Evolutionary conservation across 208 protist species (phyloP).

Genomic region (Strigomonas culicis): DNA sequence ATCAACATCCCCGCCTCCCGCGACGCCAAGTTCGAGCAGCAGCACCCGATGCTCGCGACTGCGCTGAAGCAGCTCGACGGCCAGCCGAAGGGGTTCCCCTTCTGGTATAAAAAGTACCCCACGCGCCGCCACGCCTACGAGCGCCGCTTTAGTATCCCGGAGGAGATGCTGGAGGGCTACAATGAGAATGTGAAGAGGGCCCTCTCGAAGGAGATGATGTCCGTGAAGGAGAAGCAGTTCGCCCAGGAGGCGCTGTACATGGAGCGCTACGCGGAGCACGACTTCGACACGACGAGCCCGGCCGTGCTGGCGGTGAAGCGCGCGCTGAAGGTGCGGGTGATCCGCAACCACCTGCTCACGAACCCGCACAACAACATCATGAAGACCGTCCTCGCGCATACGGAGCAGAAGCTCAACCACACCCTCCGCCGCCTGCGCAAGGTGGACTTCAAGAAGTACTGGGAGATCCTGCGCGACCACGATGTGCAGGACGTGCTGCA

Average conservation of each 20-base stretch:
- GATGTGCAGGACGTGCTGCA: slow-evolving; percentile 89
- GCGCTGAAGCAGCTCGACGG: slow-evolving; percentile 70
- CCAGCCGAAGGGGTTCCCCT: slow-evolving; percentile 87
- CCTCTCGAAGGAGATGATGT: slow-evolving; percentile 80
- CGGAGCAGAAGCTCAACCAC: slow-evolving; percentile 74
- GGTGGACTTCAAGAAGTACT: slow-evolving; percentile 87
- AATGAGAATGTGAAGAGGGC: slow-evolving; percentile 72
- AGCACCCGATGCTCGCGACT: slow-evolving; percentile 80
- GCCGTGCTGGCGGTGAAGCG: slow-evolving; percentile 83
- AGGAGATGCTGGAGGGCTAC: slow-evolving; percentile 90
- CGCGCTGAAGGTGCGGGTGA: slow-evolving; percentile 74
- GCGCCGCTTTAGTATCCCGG: slow-evolving; percentile 83
- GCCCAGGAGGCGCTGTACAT: slow-evolving; percentile 90
- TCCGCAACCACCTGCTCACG: slow-evolving; percentile 88
- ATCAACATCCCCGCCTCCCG: slow-evolving; percentile 79
- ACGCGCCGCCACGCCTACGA: slow-evolving; percentile 90
- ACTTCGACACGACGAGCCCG: slow-evolving; percentile 87
- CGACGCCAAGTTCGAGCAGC: slow-evolving; percentile 73
- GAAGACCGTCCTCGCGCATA: slow-evolving; percentile 76
- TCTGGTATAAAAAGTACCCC: slow-evolving; percentile 93
- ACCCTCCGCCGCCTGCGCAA: slow-evolving; percentile 82
- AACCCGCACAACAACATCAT: slow-evolving; percentile 92
- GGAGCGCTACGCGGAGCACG: slow-evolving; percentile 90
- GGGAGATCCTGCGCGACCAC: slow-evolving; percentile 91
- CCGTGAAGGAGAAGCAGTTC: slow-evolving; percentile 83